These are phyloP conservation scores for Talinum fruticosum DNA, from an alignment of 148 eudicot genomes.

Conservation along the genomic window DNA sequence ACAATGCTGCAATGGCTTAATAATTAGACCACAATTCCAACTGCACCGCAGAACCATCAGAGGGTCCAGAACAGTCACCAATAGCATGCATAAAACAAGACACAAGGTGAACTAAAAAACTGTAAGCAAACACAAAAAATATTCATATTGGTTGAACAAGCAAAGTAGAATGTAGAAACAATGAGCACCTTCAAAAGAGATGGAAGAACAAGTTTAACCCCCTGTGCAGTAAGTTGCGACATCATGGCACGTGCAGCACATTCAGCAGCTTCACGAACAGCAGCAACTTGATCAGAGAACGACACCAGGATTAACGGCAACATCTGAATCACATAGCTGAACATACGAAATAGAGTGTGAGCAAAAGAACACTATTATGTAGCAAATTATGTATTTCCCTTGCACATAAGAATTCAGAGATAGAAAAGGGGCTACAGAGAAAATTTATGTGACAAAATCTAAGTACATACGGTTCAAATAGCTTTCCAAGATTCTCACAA, in stretches of 20 bases:
- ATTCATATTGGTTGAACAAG: background rate
- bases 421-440: background rate
- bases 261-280: conserved; percentile 98
- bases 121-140: background rate
- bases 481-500: conserved; percentile 92
- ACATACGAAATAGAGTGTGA: conserved; percentile 1
- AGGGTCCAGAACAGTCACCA: background rate
- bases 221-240: conserved; percentile 91
- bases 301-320: conserved; percentile 83
- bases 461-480: conserved; percentile 88
- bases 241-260: conserved; percentile 99
- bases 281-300: conserved; percentile 97
- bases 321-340: conserved; percentile 92
- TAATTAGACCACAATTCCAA: background rate
- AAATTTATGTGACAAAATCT: background rate
- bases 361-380: background rate
- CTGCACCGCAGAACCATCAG: background rate
- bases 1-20: background rate
- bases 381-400: background rate
- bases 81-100: background rate
- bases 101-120: background rate
- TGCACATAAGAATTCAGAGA: background rate
- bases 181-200: conserved; percentile 75
- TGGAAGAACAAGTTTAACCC: conserved; percentile 95
- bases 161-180: background rate